Evolutionary conservation across 495 filamentous ascomycete species (phyloP).

Genomic region (Saxophila tyrrhenica): DNA sequence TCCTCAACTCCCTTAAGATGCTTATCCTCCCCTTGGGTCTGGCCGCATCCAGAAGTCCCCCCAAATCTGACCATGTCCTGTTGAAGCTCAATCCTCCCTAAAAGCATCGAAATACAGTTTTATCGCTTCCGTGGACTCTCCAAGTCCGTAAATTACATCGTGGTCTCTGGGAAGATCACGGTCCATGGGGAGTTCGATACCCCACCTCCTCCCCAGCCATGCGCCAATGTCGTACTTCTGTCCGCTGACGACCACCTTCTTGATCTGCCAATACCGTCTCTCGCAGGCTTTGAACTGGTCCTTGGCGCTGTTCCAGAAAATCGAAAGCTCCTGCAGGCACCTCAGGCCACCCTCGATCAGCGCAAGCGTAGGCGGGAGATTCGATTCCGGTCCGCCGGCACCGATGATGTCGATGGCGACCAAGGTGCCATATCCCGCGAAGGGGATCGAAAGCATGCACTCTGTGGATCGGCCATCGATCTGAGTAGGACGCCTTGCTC

Average conservation of each 20-base stretch:
- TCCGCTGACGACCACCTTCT: slow-evolving; percentile 6
- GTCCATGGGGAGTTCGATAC: slow-evolving; percentile 14
- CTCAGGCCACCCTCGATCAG: slow-evolving; percentile 12
- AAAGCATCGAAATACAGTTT: slow-evolving; percentile 15
- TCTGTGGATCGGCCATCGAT: neutral
- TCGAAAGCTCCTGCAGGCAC: slow-evolving; percentile 20
- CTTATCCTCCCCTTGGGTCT: too few relatives aligned
- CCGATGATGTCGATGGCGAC: slow-evolving; percentile 25
- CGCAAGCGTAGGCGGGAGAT: slow-evolving; percentile 16
- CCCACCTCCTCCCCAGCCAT: slow-evolving; percentile 16
- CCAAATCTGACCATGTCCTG: too few relatives aligned
- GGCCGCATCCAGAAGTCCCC: too few relatives aligned
- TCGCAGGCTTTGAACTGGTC: slow-evolving; percentile 13
- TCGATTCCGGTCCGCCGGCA: slow-evolving; percentile 21
- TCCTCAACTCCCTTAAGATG: too few relatives aligned
- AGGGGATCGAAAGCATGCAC: slow-evolving; percentile 21
- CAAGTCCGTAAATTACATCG: slow-evolving; percentile 15
- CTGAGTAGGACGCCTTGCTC: slow-evolving; percentile 3
- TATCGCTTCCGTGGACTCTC: neutral
- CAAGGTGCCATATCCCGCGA: slow-evolving; percentile 25
- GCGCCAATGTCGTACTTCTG: slow-evolving; percentile 2
- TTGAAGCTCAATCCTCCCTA: too few relatives aligned
- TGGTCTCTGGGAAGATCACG: neutral
- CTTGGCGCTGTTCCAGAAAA: slow-evolving; percentile 24
- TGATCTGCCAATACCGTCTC: slow-evolving; percentile 11